Evolutionary conservation across 2,329 filamentous ascomycete genomes (phyloP), one percentile per base, ranked within the genome.

Genomic region (Dactylellina parvicollis): DNA sequence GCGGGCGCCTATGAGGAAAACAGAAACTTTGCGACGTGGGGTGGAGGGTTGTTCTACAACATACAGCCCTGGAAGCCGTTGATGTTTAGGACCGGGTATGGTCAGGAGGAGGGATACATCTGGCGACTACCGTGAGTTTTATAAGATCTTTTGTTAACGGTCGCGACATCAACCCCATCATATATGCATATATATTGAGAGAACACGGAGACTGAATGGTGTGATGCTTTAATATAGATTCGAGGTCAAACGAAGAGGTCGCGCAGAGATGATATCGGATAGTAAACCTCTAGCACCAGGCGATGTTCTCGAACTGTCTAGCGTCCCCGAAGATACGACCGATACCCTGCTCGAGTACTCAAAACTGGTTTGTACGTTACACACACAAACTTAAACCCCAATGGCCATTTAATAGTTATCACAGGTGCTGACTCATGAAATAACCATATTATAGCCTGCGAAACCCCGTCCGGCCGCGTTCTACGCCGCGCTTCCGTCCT

Each of bases 1-100:
- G 46, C 24, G 2, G 44, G 46, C 4, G 28, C 8, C 10, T 72
- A 72, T 38, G 67, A 72, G 14, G 67, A 72, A n/a, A 61, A 55
- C 1, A 46, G 52, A 28, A 49, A 56, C 4, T 65, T 57, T 20
- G 67, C 67, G 8, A 28, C 44, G 4, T 60, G 54, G 67, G 36
- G 32, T 4, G 67, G 67, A 4, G 54, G 59, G 14, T 3, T 65
- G 4, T 65, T 59, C 22, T 72, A 72, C 30, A 60, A 60, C 16
- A 4, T 12, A 7, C 32, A 60, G 18, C 59, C 59, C 7, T 72
- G 59, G 59, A 65, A 60, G n/a, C 67, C 67, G 8, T 38, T 65
- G 28, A 65, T 65, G 59, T 72, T 72, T 42, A 34, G 67, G 20
- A 65, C 36, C 4, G 47, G 59, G 2, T 44, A 30, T 10, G 32